Evolutionary conservation across 1,284 basidiomycete species (phyloP).

Genomic region (Tilletia walkeri): DNA sequence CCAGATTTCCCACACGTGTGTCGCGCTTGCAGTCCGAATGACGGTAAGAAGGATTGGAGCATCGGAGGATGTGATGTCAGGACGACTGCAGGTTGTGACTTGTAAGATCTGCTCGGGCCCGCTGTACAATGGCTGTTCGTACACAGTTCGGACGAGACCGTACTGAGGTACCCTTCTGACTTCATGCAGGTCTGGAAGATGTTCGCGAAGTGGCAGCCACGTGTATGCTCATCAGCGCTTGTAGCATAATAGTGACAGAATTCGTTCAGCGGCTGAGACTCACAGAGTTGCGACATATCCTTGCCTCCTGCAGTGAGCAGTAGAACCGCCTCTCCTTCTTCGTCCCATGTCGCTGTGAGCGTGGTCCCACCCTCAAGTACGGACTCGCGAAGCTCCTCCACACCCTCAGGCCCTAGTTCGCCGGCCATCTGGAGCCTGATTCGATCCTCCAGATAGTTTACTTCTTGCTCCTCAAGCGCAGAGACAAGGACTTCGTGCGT

Average conservation of each 20-base stretch:
- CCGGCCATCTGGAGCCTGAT: background rate
- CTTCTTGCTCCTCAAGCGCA: background rate
- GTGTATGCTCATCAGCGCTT: no score
- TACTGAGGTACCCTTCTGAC: background rate
- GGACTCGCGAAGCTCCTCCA: slow-evolving; percentile 4
- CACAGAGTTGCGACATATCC: background rate
- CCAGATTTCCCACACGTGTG: no score
- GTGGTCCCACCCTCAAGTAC: background rate
- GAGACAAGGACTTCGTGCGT: background rate
- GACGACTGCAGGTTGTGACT: background rate
- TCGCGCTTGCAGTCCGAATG: background rate
- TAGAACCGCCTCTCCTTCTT: background rate
- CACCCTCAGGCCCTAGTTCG: background rate
- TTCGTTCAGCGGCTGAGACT: no score
- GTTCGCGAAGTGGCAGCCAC: no score
- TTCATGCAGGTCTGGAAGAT: slow-evolving; percentile 1
- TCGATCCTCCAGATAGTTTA: background rate
- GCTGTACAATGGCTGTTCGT: background rate
- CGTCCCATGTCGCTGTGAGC: background rate
- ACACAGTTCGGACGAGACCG: background rate
- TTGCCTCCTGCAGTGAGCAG: background rate
- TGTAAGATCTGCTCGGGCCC: background rate
- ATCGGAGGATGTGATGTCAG: background rate
- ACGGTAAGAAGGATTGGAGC: background rate
- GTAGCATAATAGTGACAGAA: no score